A percentile compares a stretch with the other conserved stretches of the same genome.
These are phyloP conservation scores for Hibiscus syriacus DNA, from an alignment of 345 rosid genomes.

Conservation along the genomic window DNA sequence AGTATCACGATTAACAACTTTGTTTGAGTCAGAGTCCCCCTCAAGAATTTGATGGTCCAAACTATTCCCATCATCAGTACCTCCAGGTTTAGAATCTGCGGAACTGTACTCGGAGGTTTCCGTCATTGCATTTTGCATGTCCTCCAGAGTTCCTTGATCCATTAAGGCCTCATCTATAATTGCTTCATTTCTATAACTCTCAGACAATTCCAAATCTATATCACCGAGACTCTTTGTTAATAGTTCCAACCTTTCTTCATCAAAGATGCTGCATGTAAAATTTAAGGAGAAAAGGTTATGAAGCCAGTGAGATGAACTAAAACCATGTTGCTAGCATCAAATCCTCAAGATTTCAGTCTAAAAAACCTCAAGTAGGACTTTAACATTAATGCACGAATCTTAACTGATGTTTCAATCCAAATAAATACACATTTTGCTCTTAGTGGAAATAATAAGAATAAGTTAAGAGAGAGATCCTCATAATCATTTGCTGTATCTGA, in stretches of 20 bases:
- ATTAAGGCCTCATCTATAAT: conserved; percentile 20
- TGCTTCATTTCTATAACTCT: conserved; percentile 24
- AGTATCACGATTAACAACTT: conserved; percentile 19
- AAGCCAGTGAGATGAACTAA: not conserved
- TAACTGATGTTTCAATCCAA: not conserved
- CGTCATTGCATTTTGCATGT: conserved; percentile 17
- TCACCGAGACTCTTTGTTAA: conserved; percentile 52
- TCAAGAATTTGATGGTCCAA: conserved; percentile 31
- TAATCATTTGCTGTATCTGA: not conserved
- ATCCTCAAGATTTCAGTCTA: not conserved
- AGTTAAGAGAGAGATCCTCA: not conserved
- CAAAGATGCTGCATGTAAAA: conserved; percentile 50
- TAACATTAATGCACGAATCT: not conserved
- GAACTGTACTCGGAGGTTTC: conserved; percentile 27
- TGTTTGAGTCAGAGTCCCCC: conserved; percentile 24
- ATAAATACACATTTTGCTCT: too few species aligned
- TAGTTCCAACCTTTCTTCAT: conserved; percentile 83
- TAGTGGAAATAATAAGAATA: too few species aligned
- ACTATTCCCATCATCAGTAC: conserved; percentile 23
- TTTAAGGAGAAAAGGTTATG: conserved; percentile 6
- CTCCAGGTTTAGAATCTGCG: conserved; percentile 29
- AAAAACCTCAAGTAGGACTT: not conserved
- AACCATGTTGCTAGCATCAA: conserved; percentile 1
- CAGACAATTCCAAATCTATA: conserved; percentile 42
- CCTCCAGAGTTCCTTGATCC: conserved; percentile 24